A percentile compares a stretch with the other conserved stretches of the same genome.
Conservation (phyloP, 306 rosid species). For the Vigna unguiculata region DNA sequence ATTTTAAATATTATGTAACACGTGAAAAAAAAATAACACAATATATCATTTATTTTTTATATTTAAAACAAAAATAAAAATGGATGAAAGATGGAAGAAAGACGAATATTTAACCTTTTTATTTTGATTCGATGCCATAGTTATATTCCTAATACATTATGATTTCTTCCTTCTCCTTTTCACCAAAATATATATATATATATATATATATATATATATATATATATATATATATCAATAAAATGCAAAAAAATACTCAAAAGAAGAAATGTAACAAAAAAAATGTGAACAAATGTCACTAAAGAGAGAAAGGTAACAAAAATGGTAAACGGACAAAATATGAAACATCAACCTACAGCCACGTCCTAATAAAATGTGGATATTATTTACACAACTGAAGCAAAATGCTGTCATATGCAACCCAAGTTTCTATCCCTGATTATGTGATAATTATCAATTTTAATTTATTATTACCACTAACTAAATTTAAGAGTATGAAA, state of each 20-base stretch:
- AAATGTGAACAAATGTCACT: background rate
- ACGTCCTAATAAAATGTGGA: constrained; percentile 13
- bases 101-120: too few species aligned
- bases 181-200: too few species aligned
- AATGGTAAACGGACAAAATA: background rate
- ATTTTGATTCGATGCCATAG: too few species aligned
- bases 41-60: too few species aligned
- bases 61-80: too few species aligned
- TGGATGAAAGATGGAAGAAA: too few species aligned
- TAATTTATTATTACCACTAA: background rate
- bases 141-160: too few species aligned
- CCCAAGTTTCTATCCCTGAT: background rate
- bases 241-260: too few species aligned
- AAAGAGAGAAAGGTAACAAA: background rate
- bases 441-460: background rate
- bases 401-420: background rate
- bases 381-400: background rate
- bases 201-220: too few species aligned
- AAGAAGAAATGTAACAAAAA: background rate
- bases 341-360: background rate
- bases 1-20: too few species aligned
- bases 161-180: background rate
- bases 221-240: too few species aligned
- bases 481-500: background rate
- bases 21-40: too few species aligned